phyloP scores from a whole-genome alignment of 148 eudicot species.

The Persicaria maculosa region DNA sequence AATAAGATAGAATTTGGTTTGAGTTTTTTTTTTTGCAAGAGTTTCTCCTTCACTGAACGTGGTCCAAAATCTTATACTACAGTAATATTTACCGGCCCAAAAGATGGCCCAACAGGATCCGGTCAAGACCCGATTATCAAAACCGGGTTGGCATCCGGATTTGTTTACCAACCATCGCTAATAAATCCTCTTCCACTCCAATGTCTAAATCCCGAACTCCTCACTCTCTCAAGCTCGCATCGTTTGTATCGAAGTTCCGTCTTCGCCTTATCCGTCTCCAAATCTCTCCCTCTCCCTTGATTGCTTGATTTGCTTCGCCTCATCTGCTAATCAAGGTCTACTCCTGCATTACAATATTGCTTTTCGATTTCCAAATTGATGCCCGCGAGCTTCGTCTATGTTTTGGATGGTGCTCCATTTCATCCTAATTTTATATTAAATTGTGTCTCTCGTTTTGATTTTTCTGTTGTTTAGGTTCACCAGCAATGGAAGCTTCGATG shows the following conservation, averaged over 20 bases:
- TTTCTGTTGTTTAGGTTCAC: neutral
- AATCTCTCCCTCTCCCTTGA: neutral
- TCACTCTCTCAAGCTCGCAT: neutral
- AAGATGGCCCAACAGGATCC: too few relatives aligned
- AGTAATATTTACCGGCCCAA: too few relatives aligned
- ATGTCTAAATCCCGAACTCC: too few relatives aligned
- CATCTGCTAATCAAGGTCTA: neutral
- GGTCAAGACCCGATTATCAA: too few relatives aligned
- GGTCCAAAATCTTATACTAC: too few relatives aligned
- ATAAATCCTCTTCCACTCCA: too few relatives aligned
- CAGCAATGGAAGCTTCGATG: constrained; percentile 9
- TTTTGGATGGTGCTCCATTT: neutral
- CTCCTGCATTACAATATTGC: neutral
- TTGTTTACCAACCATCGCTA: too few relatives aligned
- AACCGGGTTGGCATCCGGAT: too few relatives aligned
- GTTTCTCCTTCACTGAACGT: too few relatives aligned
- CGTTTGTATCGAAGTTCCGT: constrained; percentile 1
- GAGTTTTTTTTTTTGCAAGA: too few relatives aligned
- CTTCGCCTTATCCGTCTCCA: neutral
- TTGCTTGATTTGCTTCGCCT: neutral
- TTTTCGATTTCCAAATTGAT: neutral
- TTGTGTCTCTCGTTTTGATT: neutral
- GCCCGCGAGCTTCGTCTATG: neutral
- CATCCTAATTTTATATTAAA: neutral
- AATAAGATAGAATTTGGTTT: too few relatives aligned